Conservation (phyloP, 2,329 filamentous ascomycete species). For the Pseudogymnoascus sp. region DNA sequence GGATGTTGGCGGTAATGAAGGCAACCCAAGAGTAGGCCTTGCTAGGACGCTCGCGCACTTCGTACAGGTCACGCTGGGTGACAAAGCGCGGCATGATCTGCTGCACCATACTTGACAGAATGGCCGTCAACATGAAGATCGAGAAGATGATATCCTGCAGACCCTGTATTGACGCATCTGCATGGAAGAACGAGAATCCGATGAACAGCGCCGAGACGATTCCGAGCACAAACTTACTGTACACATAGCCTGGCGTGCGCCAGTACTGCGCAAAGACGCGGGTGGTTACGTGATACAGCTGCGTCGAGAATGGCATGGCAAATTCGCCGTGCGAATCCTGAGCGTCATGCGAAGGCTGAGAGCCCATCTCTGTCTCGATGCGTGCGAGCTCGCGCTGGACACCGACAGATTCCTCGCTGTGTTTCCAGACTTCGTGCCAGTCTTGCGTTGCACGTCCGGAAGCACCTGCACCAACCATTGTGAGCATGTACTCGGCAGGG, state of each 20-base stretch:
- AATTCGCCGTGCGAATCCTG: conserved; percentile 58
- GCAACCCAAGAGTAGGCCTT: conserved; percentile 30
- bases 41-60: conserved; percentile 34
- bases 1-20: conserved; percentile 39
- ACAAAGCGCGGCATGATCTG: conserved; percentile 66
- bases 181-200: conserved; percentile 58
- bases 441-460: conserved; percentile 50
- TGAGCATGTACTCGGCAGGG: conserved; percentile 66
- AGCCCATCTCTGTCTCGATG: conserved; percentile 18
- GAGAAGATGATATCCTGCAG: conserved; percentile 64
- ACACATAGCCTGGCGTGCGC: conserved; percentile 68
- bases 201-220: conserved; percentile 49
- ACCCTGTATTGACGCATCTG: conserved; percentile 51
- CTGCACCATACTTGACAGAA: conserved; percentile 57
- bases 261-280: conserved; percentile 73
- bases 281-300: conserved; percentile 55
- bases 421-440: conserved; percentile 41
- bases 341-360: conserved; percentile 36
- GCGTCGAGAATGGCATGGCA: conserved; percentile 61
- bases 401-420: conserved; percentile 25
- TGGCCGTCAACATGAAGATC: conserved; percentile 62
- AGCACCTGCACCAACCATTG: conserved; percentile 48
- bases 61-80: conserved; percentile 59
- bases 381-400: conserved; percentile 28
- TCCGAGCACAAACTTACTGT: conserved; percentile 56